These are phyloP conservation scores for Trichoderma orchidacearum DNA, from an alignment of 495 filamentous ascomycete species.

Conservation along the genomic window DNA sequence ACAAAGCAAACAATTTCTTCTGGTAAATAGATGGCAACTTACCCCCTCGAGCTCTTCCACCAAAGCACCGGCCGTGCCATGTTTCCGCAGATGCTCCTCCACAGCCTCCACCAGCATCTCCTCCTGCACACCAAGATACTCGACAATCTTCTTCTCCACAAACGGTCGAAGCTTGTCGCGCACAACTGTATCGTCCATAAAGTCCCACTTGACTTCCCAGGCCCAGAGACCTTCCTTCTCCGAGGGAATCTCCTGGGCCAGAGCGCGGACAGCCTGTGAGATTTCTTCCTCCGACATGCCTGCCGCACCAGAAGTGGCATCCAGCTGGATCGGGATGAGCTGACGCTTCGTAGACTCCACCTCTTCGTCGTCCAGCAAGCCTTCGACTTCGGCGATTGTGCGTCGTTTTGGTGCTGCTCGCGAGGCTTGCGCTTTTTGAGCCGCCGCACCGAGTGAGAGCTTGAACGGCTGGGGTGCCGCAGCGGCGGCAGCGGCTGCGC, in stretches of 20 bases:
- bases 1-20: background rate
- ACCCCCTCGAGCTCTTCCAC: slow-evolving; percentile 77
- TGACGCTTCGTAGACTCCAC: slow-evolving; percentile 57
- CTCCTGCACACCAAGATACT: slow-evolving; percentile 92
- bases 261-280: slow-evolving; percentile 58
- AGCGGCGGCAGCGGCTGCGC: slow-evolving; percentile 30
- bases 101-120: slow-evolving; percentile 90
- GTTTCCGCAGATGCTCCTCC: slow-evolving; percentile 70
- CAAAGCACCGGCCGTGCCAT: slow-evolving; percentile 61
- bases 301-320: slow-evolving; percentile 51
- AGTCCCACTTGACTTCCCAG: slow-evolving; percentile 90
- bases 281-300: slow-evolving; percentile 75
- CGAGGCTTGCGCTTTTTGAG: slow-evolving; percentile 64
- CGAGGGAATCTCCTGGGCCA: slow-evolving; percentile 82
- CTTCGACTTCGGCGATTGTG: slow-evolving; percentile 87
- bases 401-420: slow-evolving; percentile 52
- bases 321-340: slow-evolving; percentile 87
- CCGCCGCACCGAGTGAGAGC: slow-evolving; percentile 79
- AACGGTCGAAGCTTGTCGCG: slow-evolving; percentile 84
- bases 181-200: slow-evolving; percentile 73
- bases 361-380: slow-evolving; percentile 84
- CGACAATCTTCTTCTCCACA: slow-evolving; percentile 95
- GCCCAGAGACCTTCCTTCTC: slow-evolving; percentile 80
- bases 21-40: slow-evolving; percentile 19
- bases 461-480: slow-evolving; percentile 78